Evolutionary conservation across 2,329 filamentous ascomycete species (phyloP).

Genomic region (Fusarium virguliforme): DNA sequence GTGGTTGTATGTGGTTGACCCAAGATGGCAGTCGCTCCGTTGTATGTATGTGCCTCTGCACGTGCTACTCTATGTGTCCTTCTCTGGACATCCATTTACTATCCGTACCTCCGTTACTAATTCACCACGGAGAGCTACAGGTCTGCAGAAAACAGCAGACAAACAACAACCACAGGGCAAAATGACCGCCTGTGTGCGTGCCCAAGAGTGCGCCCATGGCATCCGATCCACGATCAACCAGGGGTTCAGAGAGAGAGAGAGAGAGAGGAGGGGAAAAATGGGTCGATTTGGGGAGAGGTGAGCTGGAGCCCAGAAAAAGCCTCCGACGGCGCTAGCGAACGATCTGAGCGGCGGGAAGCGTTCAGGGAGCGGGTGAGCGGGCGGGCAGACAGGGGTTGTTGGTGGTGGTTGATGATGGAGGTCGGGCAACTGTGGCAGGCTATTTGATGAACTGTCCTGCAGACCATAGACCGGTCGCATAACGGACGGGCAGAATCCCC

Average conservation of each 20-base stretch:
- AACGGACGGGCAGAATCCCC: neutral
- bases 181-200: neutral
- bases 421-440: neutral
- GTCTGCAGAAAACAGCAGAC: constrained; percentile 12
- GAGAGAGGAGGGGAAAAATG: constrained; percentile 10
- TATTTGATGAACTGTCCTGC: constrained; percentile 9
- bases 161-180: neutral
- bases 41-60: constrained; percentile 5
- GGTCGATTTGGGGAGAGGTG: constrained; percentile 4
- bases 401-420: neutral
- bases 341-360: constrained; percentile 40
- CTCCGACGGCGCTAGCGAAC: constrained; percentile 35
- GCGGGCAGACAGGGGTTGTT: constrained; percentile 24
- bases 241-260: too few relatives aligned
- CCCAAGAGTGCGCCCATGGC: constrained; percentile 4
- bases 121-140: neutral
- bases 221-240: constrained; percentile 1
- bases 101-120: neutral
- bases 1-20: constrained; percentile 15
- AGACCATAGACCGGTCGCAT: neutral
- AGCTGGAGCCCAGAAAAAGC: constrained; percentile 1
- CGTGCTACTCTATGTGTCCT: neutral
- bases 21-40: constrained; percentile 8
- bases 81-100: neutral
- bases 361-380: constrained; percentile 34